These are phyloP conservation scores for Magnolia officinalis DNA, from an alignment of 164 flowering plant genomes.

Conservation along the genomic window DNA sequence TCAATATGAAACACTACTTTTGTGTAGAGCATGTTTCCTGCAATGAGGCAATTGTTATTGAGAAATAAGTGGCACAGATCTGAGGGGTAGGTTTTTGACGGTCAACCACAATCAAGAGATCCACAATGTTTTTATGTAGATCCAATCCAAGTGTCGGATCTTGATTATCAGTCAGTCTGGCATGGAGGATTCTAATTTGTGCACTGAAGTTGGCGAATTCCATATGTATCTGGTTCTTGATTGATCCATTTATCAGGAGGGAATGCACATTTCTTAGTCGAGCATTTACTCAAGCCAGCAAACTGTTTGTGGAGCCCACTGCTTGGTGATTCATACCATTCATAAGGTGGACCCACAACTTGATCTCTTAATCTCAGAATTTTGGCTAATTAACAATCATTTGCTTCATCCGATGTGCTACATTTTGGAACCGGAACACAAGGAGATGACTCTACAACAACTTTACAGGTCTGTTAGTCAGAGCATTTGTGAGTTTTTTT, in stretches of 20 bases:
- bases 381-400: slow-evolving; percentile 73
- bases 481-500: background rate
- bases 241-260: background rate
- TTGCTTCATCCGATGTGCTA: slow-evolving; percentile 94
- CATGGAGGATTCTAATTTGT: background rate
- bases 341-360: no score
- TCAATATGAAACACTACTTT: no score
- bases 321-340: no score
- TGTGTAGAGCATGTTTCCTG: no score
- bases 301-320: no score
- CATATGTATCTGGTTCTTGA: background rate
- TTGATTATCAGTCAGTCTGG: no score
- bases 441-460: slow-evolving; percentile 90
- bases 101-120: slow-evolving; percentile 28
- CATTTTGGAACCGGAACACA: slow-evolving; percentile 89
- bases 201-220: background rate
- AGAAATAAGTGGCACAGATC: slow-evolving; percentile 60
- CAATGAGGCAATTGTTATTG: slow-evolving; percentile 20
- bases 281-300: no score
- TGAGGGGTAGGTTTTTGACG: slow-evolving; percentile 8
- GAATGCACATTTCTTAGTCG: no score
- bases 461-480: slow-evolving; percentile 59
- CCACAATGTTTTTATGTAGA: slow-evolving; percentile 17
- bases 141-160: background rate
- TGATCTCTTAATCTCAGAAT: no score